Evolutionary conservation across 2,329 filamentous ascomycete species (phyloP).

Genomic region (Diaporthe capsici): DNA sequence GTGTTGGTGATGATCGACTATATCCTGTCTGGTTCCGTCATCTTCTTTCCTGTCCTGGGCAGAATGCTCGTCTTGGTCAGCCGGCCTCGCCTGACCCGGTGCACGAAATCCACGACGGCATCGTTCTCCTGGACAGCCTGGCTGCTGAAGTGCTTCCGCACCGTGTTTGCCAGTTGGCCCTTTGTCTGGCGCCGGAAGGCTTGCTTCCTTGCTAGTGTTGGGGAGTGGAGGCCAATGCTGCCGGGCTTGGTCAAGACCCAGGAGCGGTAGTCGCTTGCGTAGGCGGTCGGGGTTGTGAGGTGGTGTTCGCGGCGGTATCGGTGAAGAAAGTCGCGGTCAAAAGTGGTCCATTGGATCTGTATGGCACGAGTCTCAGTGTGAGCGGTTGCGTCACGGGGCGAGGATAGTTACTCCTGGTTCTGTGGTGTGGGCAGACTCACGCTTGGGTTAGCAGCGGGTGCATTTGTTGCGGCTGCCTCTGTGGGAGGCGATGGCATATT

Average conservation of each 20-base stretch:
- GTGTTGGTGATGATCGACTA: constrained; percentile 19
- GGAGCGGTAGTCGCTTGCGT: constrained; percentile 74
- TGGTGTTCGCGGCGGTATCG: constrained; percentile 82
- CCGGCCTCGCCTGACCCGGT: constrained; percentile 75
- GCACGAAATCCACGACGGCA: constrained; percentile 83
- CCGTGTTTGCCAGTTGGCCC: constrained; percentile 78
- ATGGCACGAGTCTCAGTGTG: constrained; percentile 12
- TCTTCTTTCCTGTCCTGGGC: constrained; percentile 48
- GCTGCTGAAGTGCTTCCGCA: constrained; percentile 88
- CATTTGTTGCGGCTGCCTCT: constrained; percentile 46
- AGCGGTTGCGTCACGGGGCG: constrained; percentile 40
- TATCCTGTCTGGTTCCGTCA: constrained; percentile 42
- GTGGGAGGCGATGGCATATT: constrained; percentile 44
- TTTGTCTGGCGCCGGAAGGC: constrained; percentile 77
- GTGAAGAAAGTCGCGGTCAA: constrained; percentile 78
- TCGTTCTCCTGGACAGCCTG: constrained; percentile 85
- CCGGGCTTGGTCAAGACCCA: constrained; percentile 72
- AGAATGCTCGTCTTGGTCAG: constrained; percentile 50
- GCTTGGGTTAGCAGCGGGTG: constrained; percentile 37
- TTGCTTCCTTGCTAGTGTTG: constrained; percentile 79
- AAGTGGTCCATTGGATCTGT: constrained; percentile 76
- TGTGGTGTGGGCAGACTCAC: constrained; percentile 26
- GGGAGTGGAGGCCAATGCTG: constrained; percentile 79
- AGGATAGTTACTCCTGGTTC: background rate
- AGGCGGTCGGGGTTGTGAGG: constrained; percentile 79